Conservation (phyloP, 768 basidiomycete genomes). For the Termitomyces heimii region DNA sequence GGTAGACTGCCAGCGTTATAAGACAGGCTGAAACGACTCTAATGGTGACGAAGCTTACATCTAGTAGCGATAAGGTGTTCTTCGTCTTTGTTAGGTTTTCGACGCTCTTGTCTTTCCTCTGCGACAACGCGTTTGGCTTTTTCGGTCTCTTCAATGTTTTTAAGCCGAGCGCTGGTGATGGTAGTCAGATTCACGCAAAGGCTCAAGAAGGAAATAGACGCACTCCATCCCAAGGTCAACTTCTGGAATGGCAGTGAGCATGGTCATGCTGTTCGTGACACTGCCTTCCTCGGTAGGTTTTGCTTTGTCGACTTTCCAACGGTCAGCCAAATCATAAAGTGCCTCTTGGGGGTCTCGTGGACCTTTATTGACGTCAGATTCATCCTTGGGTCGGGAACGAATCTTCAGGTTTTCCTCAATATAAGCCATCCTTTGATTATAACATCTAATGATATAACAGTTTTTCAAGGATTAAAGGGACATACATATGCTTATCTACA, state of each 20-base stretch:
- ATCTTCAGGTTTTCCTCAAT: slow-evolving; percentile 91
- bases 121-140: slow-evolving; percentile 87
- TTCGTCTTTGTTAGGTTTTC: slow-evolving; percentile 56
- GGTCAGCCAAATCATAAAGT: slow-evolving; percentile 66
- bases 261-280: slow-evolving; percentile 88
- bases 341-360: slow-evolving; percentile 72
- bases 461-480: slow-evolving; percentile 3
- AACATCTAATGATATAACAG: background rate
- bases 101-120: slow-evolving; percentile 61
- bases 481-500: slow-evolving; percentile 97
- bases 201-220: slow-evolving; percentile 24
- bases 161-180: slow-evolving; percentile 63
- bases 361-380: slow-evolving; percentile 33
- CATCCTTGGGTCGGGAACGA: slow-evolving; percentile 50
- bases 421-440: slow-evolving; percentile 80
- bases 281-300: slow-evolving; percentile 80
- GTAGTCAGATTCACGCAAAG: background rate
- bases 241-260: slow-evolving; percentile 97
- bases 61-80: slow-evolving; percentile 82
- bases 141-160: slow-evolving; percentile 97
- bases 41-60: slow-evolving; percentile 48
- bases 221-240: slow-evolving; percentile 99
- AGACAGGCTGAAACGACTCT: background rate
- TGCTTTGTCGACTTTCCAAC: slow-evolving; percentile 54
- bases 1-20: slow-evolving; percentile 55